Conservation (phyloP, 2,329 filamentous ascomycete species). For the Annulohypoxylon truncatum region DNA sequence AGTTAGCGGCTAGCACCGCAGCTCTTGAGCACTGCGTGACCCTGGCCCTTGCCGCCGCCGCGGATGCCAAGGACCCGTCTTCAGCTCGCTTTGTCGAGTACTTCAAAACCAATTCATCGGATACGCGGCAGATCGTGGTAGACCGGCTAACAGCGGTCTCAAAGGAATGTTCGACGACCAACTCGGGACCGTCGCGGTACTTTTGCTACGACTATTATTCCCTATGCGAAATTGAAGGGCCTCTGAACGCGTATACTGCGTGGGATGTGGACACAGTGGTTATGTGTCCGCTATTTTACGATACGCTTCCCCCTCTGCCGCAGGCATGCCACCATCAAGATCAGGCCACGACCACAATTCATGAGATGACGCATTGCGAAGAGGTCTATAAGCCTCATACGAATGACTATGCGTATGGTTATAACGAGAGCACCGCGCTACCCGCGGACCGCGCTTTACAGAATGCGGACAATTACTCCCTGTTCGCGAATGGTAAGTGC, state of each 20-base stretch:
- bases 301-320: conserved; percentile 36
- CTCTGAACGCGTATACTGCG: conserved; percentile 40
- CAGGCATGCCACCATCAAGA: conserved; percentile 37
- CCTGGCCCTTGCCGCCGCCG: conserved; percentile 37
- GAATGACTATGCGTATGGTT: conserved; percentile 39
- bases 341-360: conserved; percentile 42
- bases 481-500: conserved; percentile 41
- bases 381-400: conserved; percentile 38
- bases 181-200: conserved; percentile 30
- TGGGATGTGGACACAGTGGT: conserved; percentile 36
- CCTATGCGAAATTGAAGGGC: conserved; percentile 35
- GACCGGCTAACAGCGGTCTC: conserved; percentile 37
- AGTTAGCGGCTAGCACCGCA: conserved; percentile 30
- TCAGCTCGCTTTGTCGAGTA: conserved; percentile 43
- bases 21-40: conserved; percentile 37
- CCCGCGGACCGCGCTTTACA: conserved; percentile 26
- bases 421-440: conserved; percentile 37
- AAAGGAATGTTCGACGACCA: conserved; percentile 37
- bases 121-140: conserved; percentile 32
- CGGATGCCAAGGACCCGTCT: conserved; percentile 34
- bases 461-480: conserved; percentile 42
- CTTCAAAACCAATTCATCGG: conserved; percentile 39
- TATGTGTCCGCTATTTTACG: conserved; percentile 42
- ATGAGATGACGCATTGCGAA: conserved; percentile 43
- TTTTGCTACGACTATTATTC: conserved; percentile 40